Evolutionary conservation across 108 stramenopile species (phyloP), one percentile per base, ranked within the genome.

Genomic region (Tribonema minus): DNA sequence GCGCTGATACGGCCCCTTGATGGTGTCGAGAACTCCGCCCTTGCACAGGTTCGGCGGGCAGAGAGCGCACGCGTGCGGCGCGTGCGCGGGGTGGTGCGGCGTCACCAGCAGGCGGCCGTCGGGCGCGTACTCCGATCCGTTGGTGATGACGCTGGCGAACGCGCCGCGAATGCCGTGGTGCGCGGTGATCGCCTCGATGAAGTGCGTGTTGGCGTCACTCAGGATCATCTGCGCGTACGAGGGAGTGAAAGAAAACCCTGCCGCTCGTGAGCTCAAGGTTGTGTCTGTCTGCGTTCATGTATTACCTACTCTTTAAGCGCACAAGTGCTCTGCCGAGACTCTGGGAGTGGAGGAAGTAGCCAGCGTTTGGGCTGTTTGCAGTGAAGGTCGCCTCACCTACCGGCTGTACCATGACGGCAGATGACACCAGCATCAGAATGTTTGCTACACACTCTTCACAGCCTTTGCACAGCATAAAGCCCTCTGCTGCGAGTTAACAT

Each of bases 11-110:
- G 4, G 32, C 64, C 26, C 65, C 27, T 0, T 3, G 1, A 3
- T 25, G 20, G 4, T 28, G 23, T 29, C 72, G 54, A 9, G 36
- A 25, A 63, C 62, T 63, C 4, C 26, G 70, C 79, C 79, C 68
- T 80, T 80, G 41, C 79, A 80, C 70, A 80, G 62, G 61, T 80
- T 80, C 0, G 62, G 70, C n/a, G 79, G 79, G 31, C 79, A 80
- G 3, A 70, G 37, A 1, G 31, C 28, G 70, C 79, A 71, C 20
- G 67, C 62, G 35, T 79, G 77, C 23, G 77, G 77, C 12, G 25
- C 31, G 23, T 4, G 5, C 6, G 23, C 23, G 31, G 58, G 7
- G 38, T 68, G 68, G 33, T 70, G 37, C 3, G 77, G 77, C 15
- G 27, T 34, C 60, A 79, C 68, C 36, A 66, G 67, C 35, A 79